phyloP scores from a whole-genome alignment of 2,329 filamentous ascomycete genomes.

The Lachnellula subtilissima region DNA sequence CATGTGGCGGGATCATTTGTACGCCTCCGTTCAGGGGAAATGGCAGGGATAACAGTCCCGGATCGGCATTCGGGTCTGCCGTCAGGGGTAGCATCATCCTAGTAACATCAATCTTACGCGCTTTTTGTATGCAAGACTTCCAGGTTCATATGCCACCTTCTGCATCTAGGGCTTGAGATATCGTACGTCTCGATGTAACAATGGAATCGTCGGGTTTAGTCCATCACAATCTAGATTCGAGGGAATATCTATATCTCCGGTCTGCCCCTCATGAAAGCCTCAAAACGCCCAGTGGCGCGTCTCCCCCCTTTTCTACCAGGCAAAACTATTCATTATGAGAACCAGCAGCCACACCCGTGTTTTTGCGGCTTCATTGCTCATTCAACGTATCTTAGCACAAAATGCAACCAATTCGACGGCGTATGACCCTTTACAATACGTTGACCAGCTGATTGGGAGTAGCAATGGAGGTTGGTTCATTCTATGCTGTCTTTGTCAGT shows the following conservation, averaged over 20 bases:
- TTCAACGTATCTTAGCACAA: constrained; percentile 8
- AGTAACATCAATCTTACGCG: not conserved
- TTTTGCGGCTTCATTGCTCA: not conserved
- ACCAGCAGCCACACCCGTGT: not conserved
- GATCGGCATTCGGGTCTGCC: not conserved
- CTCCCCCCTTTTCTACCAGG: not conserved
- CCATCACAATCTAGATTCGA: constrained; percentile 11
- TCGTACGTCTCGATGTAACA: not conserved
- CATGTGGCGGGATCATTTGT: not conserved
- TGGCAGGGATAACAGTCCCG: not conserved
- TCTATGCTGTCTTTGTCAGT: not conserved
- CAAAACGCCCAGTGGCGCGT: constrained; percentile 8
- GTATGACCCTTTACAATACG: constrained; percentile 37
- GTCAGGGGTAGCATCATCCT: not conserved
- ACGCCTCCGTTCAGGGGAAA: not conserved
- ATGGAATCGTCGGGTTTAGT: constrained; percentile 1
- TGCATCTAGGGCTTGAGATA: constrained; percentile 9
- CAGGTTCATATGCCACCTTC: constrained; percentile 6
- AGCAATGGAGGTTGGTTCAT: constrained; percentile 43
- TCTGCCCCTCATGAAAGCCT: not conserved
- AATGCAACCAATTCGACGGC: constrained; percentile 13
- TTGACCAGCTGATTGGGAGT: constrained; percentile 51
- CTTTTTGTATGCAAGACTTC: not conserved
- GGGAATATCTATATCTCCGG: constrained; percentile 10
- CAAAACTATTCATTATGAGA: constrained; percentile 10